These are phyloP conservation scores for Chlamydomonas sp. DNA, from an alignment of 139 green algal species.

Conservation along the genomic window DNA sequence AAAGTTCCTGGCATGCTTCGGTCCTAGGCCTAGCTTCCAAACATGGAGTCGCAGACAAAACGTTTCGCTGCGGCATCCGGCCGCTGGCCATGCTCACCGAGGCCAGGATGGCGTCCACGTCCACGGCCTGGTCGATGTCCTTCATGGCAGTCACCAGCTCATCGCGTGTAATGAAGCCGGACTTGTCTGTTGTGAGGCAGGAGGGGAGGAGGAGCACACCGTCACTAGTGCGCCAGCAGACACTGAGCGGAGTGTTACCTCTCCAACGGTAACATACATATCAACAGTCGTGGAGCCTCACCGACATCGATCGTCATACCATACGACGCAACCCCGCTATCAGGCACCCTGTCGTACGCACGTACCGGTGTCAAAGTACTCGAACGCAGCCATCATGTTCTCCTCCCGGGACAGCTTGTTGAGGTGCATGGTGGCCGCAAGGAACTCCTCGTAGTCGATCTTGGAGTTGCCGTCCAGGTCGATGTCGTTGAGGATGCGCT, in stretches of 20 bases:
- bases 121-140: constrained; percentile 16
- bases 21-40: no score
- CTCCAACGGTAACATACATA: background rate
- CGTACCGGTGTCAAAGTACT: constrained; percentile 79
- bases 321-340: background rate
- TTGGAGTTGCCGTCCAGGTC: constrained; percentile 65
- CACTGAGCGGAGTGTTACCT: background rate
- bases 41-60: background rate
- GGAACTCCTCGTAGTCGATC: constrained; percentile 86
- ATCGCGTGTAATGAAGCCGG: constrained; percentile 77
- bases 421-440: constrained; percentile 88
- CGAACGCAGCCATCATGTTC: constrained; percentile 82
- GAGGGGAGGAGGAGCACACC: background rate
- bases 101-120: constrained; percentile 27
- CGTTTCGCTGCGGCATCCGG: background rate
- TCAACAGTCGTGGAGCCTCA: background rate
- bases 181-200: constrained; percentile 5
- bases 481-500: constrained; percentile 65
- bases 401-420: constrained; percentile 86
- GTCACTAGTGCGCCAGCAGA: background rate
- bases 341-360: background rate
- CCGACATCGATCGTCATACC: background rate
- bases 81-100: background rate
- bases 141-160: constrained; percentile 70
- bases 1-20: no score